Percentiles rank a stretch among this genome's conserved stretches.
Conservation (phyloP, 1,284 basidiomycete genomes). For the Thecaphora thlaspeos region DNA sequence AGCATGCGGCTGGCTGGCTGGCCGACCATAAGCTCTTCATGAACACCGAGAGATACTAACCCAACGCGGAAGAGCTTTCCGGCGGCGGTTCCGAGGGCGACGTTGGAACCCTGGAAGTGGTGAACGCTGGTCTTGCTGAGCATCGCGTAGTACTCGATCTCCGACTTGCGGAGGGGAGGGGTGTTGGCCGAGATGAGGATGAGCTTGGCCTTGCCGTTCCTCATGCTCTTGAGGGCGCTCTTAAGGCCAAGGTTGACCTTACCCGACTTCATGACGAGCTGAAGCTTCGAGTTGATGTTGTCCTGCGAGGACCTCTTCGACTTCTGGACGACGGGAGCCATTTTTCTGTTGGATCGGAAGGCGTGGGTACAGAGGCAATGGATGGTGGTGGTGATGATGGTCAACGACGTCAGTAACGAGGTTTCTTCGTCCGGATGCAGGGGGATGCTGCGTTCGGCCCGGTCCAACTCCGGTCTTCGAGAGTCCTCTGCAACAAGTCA, state of each 20-base stretch:
- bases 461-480: no score
- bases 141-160: slow-evolving; percentile 99
- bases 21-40: no score
- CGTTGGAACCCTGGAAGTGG: slow-evolving; percentile 88
- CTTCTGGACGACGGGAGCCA: slow-evolving; percentile 86
- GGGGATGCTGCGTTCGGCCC: no score
- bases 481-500: no score
- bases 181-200: slow-evolving; percentile 99
- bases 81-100: slow-evolving; percentile 97
- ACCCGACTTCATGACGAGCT: slow-evolving; percentile 93
- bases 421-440: no score
- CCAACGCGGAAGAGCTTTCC: slow-evolving; percentile 99
- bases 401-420: no score
- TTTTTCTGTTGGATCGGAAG: slow-evolving; percentile 57
- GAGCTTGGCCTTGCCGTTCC: slow-evolving; percentile 97
- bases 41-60: slow-evolving; percentile 63
- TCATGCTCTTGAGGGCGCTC: slow-evolving; percentile 91
- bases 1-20: no score
- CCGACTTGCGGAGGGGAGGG: slow-evolving; percentile 96
- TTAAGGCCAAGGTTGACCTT: slow-evolving; percentile 56
- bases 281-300: slow-evolving; percentile 91
- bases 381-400: no score
- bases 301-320: slow-evolving; percentile 72
- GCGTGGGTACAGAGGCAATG: not conserved
- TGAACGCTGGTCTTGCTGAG: slow-evolving; percentile 90